Base-by-base conservation (phyloP, 345 rosid genomes). In the Erodium maritimum region DNA sequence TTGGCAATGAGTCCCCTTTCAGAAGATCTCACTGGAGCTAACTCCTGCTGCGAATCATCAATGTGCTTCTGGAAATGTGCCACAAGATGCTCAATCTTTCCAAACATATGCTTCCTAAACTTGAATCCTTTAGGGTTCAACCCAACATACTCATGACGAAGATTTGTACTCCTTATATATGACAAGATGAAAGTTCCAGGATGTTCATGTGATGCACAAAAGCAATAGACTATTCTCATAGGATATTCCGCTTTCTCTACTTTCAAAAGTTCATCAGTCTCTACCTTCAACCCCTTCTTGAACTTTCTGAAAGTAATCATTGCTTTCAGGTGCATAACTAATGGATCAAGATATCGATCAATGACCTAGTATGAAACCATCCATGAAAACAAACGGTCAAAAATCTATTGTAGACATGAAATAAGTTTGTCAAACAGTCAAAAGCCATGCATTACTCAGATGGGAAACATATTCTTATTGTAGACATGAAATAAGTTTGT, bases 271-370 rank as follows among this genome's bases (percentile, higher is more conserved):
- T 87, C 96, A 73, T 94, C 99, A 23, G 90, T 85, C 71, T 87
- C 99, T 52, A 85, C 65, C 78, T 94, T 94, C 17, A 77, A 67
- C 13, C 99, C 99, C 70, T 68, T 82, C 67, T 67, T 76, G 69
- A 94, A 94, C 77, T 94, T 94, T 42, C 97, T 87, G 63, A 90
- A 94, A 59, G 68, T 79, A 63, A 94, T 81, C 96, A 94, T 87
- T 7, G 82, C 65, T 80, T 87, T 90, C 13, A 94, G 80, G 67
- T 90, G 86, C 64, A 82, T 70, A 64, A 79, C 96, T 58, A 94
- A 73, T 66, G 99, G 97, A 76, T 94, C 97, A 65, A 90, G 93
- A 79, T 94, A 94, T 8, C 97, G 81, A 68, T 94, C 97, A 95
- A 90, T 90, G 19, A 94, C 91, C 97, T 93, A 23, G 45, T 24